Evolutionary conservation across 495 filamentous ascomycete species (phyloP), one percentile per base, ranked within the genome.

Genomic region (Amphirosellinia nigrospora): DNA sequence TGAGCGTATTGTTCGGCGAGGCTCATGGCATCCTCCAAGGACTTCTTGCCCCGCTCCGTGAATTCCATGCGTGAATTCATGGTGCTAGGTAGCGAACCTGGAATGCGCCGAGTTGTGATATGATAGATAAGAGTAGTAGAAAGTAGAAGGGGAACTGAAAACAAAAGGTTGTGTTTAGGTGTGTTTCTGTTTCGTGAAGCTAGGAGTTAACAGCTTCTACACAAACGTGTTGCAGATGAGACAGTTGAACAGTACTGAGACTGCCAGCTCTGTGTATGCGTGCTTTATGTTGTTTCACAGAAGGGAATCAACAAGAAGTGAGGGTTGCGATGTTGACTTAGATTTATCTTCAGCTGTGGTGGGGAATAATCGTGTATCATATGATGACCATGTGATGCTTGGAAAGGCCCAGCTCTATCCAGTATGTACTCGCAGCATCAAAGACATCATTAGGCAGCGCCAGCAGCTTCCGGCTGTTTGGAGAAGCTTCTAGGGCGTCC

Each of bases 1-100:
- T 98, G 96, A 7, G 91, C 88, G 74, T 98, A 95, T 84, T 94
- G 89, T 76, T 92, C 88, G 63, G 94, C 93, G 66, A 97, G 86
- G 46, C 85, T 85, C 81, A 92, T 91, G 77, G 94, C 91, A 79
- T 97, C 96, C 69, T 90, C 88, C 77, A 99, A 82, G 72, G 96
- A 90, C 82, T 94, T 91, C 79, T 93, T 90, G 62, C 92, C 96
- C 81, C 93, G 86, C 78, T 98, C 96, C 69, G 96, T 99, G 76
- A 97, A 96, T 74, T 96, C 89, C 89, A 92, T 91, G 41, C 84
- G 82, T 38, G 85, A 80, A 74, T 77, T 81, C 86, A 87, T 87
- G 10, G 59, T 19, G 66, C 26, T 69, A 16, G 34, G 45, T 21
- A 4, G 53, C 65, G 26, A 45, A 43, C 52, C 23, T 16, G 36